Evolutionary conservation across 352 stramenopile genomes (phyloP).

Genomic region (Globisporangium okanoganense): DNA sequence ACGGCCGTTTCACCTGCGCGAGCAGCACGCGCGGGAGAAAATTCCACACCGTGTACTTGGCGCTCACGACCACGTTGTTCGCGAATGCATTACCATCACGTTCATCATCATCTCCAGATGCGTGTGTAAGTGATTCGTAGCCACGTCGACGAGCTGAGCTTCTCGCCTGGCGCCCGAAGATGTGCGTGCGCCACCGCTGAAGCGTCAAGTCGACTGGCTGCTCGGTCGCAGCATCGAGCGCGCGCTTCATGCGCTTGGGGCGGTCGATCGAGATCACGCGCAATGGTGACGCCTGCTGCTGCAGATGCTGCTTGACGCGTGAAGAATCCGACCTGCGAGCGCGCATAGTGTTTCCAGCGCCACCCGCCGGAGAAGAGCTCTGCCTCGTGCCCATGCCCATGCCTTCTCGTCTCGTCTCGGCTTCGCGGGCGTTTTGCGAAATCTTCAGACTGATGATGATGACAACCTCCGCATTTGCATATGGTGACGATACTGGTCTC

Average conservation of each 20-base stretch:
- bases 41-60: constrained; percentile 82
- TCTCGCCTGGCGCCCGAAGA: constrained; percentile 8
- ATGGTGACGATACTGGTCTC: too few species aligned
- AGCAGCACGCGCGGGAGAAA: constrained; percentile 71
- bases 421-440: constrained; percentile 1
- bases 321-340: not conserved
- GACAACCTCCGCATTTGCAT: not conserved
- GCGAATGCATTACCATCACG: constrained; percentile 29
- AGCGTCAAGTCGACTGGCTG: not conserved
- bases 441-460: not conserved
- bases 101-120: not conserved
- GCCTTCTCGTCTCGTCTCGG: not conserved
- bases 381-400: not conserved
- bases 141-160: not conserved
- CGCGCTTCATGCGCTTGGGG: constrained; percentile 18
- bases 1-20: constrained; percentile 69
- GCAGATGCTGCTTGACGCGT: not conserved
- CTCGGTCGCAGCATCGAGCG: constrained; percentile 12
- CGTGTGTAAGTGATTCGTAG: not conserved
- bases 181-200: not conserved
- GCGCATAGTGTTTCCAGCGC: not conserved
- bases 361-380: not conserved
- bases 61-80: constrained; percentile 70
- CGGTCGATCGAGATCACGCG: constrained; percentile 48
- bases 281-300: constrained; percentile 4